Evolutionary conservation across 192 early-diverging fungal genomes (phyloP).

Genomic region (Coemansia sp.): DNA sequence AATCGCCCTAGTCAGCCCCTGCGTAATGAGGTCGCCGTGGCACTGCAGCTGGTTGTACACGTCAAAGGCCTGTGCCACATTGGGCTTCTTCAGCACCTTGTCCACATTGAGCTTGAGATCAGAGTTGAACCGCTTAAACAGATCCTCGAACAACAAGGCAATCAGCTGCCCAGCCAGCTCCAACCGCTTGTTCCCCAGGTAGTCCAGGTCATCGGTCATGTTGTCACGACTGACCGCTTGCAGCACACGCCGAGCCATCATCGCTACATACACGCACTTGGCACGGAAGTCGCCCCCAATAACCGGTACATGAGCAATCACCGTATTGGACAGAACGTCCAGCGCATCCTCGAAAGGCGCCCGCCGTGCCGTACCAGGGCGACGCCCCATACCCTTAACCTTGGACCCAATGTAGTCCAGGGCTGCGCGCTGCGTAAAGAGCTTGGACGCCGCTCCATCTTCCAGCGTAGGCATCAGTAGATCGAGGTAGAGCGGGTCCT

Average conservation of each 20-base stretch:
- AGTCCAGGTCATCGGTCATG: constrained; percentile 96
- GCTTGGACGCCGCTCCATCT: constrained; percentile 75
- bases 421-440: constrained; percentile 94
- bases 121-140: constrained; percentile 94
- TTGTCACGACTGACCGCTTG: constrained; percentile 82
- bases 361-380: constrained; percentile 76
- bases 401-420: constrained; percentile 92
- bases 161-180: constrained; percentile 95
- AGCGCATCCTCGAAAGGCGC: constrained; percentile 79
- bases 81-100: constrained; percentile 74
- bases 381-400: constrained; percentile 63
- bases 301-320: constrained; percentile 89
- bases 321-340: constrained; percentile 87
- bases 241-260: constrained; percentile 93
- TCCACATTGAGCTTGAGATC: constrained; percentile 84
- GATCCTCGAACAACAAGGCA: constrained; percentile 83
- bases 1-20: constrained; percentile 89
- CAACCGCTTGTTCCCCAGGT: constrained; percentile 98
- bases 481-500: constrained; percentile 94
- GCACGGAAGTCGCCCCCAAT: constrained; percentile 83
- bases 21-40: constrained; percentile 82
- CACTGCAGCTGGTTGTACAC: constrained; percentile 99
- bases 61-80: constrained; percentile 89
- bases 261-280: constrained; percentile 98
- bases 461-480: constrained; percentile 95